phyloP scores from a whole-genome alignment of 495 filamentous ascomycete species.

The Aspergillus heteromorphus region DNA sequence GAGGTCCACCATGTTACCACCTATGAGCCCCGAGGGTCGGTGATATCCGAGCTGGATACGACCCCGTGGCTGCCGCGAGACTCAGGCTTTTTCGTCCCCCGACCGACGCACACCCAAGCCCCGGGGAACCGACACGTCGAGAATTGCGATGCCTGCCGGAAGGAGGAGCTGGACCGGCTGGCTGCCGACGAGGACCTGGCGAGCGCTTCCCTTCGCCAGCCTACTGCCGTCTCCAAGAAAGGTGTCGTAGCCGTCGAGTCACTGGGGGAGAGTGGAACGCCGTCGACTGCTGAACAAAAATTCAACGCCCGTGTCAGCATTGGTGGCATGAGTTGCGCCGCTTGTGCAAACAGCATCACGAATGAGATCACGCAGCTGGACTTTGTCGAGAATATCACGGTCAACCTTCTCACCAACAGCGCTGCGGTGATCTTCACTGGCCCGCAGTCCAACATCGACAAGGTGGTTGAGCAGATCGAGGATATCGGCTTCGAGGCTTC shows the following conservation, averaged over 20 bases:
- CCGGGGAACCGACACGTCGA: slow-evolving; percentile 31
- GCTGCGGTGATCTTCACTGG: slow-evolving; percentile 45
- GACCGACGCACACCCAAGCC: slow-evolving; percentile 13
- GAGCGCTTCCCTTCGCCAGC: neutral
- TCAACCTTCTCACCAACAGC: slow-evolving; percentile 56
- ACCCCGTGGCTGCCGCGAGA: slow-evolving; percentile 27
- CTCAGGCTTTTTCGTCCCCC: slow-evolving; percentile 19
- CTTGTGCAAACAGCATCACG: slow-evolving; percentile 53
- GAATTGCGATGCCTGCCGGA: slow-evolving; percentile 47
- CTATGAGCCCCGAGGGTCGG: slow-evolving; percentile 23
- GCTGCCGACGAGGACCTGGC: neutral
- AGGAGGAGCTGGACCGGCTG: slow-evolving; percentile 23
- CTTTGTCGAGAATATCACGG: slow-evolving; percentile 49
- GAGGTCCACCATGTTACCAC: slow-evolving; percentile 45
- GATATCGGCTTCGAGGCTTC: slow-evolving; percentile 52
- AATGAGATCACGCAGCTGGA: slow-evolving; percentile 43
- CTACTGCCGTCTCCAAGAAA: neutral
- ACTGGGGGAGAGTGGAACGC: neutral
- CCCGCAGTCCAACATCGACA: slow-evolving; percentile 33
- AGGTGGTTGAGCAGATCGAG: slow-evolving; percentile 45
- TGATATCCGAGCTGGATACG: slow-evolving; percentile 32
- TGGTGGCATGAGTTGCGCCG: slow-evolving; percentile 62
- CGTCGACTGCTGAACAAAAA: slow-evolving; percentile 9
- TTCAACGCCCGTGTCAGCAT: slow-evolving; percentile 48
- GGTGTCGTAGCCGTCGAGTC: neutral